Evolutionary conservation across 169 alveolate species (phyloP).

Genomic region (Cryptosporidium ryanae): DNA sequence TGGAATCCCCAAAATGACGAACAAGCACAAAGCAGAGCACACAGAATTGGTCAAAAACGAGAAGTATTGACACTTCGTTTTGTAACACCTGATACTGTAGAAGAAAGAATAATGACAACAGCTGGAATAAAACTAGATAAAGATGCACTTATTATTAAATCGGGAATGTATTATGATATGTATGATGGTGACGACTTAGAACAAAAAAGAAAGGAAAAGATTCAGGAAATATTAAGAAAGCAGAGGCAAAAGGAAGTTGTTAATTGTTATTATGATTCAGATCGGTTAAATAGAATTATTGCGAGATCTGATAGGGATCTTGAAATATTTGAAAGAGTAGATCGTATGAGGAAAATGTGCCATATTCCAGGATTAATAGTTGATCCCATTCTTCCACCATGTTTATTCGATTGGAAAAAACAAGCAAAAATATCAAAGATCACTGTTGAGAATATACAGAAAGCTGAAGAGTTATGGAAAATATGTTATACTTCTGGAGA

Average conservation of each 20-base stretch:
- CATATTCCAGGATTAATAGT: constrained; percentile 69
- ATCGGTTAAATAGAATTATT: constrained; percentile 38
- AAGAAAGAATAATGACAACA: constrained; percentile 92
- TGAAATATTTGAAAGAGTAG: constrained; percentile 71
- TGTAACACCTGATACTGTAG: constrained; percentile 92
- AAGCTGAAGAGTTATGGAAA: constrained; percentile 70
- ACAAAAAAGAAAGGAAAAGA: constrained; percentile 70
- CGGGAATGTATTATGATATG: constrained; percentile 80
- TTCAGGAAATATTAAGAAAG: constrained; percentile 64
- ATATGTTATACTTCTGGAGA: constrained; percentile 57
- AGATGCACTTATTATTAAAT: constrained; percentile 80
- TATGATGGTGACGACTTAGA: constrained; percentile 72
- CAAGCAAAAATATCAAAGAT: constrained; percentile 48
- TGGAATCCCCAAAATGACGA: constrained; percentile 96
- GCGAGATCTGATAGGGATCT: constrained; percentile 66
- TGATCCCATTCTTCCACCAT: constrained; percentile 61
- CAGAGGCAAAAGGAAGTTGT: constrained; percentile 73
- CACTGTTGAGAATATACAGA: constrained; percentile 43
- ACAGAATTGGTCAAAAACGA: constrained; percentile 94
- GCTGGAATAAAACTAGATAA: constrained; percentile 85
- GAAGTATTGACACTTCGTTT: constrained; percentile 91
- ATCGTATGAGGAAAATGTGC: constrained; percentile 71
- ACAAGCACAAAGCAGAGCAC: constrained; percentile 95
- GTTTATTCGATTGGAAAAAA: constrained; percentile 67
- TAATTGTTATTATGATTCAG: constrained; percentile 69